These are phyloP conservation scores for Isoetes taiwanensis DNA, from an alignment of 75 land plant genomes.

Conservation along the genomic window DNA sequence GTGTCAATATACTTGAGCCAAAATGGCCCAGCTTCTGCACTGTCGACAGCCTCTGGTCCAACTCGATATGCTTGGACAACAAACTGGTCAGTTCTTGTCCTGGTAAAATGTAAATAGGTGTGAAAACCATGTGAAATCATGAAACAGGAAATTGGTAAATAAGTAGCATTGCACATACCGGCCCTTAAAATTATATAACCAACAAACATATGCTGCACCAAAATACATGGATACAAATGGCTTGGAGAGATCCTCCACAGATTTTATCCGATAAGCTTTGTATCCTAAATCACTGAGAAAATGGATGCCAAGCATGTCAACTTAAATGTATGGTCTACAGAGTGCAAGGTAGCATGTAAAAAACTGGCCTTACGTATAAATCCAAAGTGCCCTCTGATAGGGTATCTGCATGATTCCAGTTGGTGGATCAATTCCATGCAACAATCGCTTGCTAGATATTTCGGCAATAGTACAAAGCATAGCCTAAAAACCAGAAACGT, in stretches of 20 bases:
- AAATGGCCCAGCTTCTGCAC: constrained; percentile 42
- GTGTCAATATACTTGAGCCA: constrained; percentile 59
- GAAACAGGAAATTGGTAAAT: not conserved
- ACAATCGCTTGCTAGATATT: not conserved
- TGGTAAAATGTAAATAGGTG: constrained; percentile 14
- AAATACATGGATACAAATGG: constrained; percentile 95
- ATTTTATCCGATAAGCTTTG: constrained; percentile 44
- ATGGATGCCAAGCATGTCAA: not conserved
- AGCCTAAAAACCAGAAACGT: not conserved
- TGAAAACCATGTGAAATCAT: not conserved
- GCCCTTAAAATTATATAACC: constrained; percentile 75
- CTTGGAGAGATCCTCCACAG: constrained; percentile 57
- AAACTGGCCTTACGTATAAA: not conserved
- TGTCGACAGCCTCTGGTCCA: constrained; percentile 61
- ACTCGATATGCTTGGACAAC: constrained; percentile 76
- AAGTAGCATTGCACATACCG: constrained; percentile 32
- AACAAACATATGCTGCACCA: constrained; percentile 78
- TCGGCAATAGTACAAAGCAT: constrained; percentile 1
- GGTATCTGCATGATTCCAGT: constrained; percentile 5
- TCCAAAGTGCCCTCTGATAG: not conserved
- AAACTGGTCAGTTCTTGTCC: constrained; percentile 67
- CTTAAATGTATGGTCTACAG: not conserved
- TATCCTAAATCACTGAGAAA: constrained; percentile 61
- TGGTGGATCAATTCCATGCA: not conserved
- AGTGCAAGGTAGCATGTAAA: constrained; percentile 1